Conservation (phyloP, 75 land plant species). For the Sequoiadendron giganteum region DNA sequence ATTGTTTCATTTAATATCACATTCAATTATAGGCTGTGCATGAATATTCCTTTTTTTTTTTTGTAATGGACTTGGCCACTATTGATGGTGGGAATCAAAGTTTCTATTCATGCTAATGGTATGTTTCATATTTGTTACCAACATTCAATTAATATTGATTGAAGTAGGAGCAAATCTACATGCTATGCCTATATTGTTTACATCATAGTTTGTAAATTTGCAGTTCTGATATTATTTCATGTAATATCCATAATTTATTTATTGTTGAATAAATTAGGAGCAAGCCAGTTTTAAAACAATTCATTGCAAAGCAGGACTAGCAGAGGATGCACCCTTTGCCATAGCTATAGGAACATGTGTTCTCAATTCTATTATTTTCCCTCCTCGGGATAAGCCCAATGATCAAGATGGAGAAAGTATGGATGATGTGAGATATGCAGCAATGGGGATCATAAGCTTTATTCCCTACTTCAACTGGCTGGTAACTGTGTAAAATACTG, state of each 20-base stretch:
- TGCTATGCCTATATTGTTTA: neutral
- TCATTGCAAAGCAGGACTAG: constrained; percentile 58
- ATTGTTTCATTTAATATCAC: neutral
- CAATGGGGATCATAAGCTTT: constrained; percentile 85
- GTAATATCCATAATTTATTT: neutral
- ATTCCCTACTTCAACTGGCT: constrained; percentile 97
- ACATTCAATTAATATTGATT: neutral
- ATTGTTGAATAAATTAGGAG: constrained; percentile 2
- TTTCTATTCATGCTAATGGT: neutral
- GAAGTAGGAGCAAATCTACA: neutral
- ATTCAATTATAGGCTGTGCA: neutral
- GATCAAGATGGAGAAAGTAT: constrained; percentile 37
- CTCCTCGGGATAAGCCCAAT: constrained; percentile 7
- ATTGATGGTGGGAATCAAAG: neutral
- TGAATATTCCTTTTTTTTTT: neutral
- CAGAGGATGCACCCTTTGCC: constrained; percentile 73
- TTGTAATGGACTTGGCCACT: neutral
- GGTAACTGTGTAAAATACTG: constrained; percentile 32
- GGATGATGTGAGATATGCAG: constrained; percentile 73
- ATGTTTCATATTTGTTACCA: neutral
- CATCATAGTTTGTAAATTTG: neutral
- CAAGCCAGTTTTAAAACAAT: neutral
- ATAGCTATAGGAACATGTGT: constrained; percentile 83
- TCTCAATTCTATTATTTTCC: constrained; percentile 60
- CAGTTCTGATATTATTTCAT: neutral